Conservation (phyloP, 768 basidiomycete species). For the Mycena galopus region DNA sequence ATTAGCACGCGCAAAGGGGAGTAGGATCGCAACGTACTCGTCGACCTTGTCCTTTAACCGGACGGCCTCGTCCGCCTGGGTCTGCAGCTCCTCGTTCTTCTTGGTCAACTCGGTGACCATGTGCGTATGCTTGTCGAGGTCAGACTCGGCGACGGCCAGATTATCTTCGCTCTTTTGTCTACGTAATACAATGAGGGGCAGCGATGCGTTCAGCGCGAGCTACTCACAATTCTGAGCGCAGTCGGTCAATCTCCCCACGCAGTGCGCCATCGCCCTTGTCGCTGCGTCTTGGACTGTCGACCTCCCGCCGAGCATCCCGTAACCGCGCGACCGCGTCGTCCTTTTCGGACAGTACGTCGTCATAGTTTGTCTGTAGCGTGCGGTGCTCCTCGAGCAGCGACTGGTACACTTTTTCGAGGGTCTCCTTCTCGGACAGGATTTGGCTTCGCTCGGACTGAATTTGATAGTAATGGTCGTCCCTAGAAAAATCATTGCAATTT, state of each 20-base stretch:
- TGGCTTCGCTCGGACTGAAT: constrained; percentile 86
- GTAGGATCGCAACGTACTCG: constrained; percentile 69
- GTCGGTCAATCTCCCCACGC: constrained; percentile 84
- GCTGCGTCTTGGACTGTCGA: constrained; percentile 66
- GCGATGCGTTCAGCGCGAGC: constrained; percentile 6
- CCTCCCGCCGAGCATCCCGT: constrained; percentile 70
- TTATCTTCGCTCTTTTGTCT: constrained; percentile 97
- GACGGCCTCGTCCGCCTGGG: constrained; percentile 79
- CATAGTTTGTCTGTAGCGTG: constrained; percentile 77
- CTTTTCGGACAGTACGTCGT: constrained; percentile 83
- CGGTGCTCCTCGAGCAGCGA: constrained; percentile 82
- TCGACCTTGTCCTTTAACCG: constrained; percentile 94
- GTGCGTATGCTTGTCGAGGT: constrained; percentile 83
- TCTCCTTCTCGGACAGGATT: constrained; percentile 87
- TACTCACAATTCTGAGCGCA: constrained; percentile 88
- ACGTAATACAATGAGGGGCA: constrained; percentile 46
- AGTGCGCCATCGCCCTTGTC: constrained; percentile 84
- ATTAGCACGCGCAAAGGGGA: constrained; percentile 2
- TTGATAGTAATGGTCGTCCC: constrained; percentile 91
- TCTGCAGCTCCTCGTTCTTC: constrained; percentile 86
- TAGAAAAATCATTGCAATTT: constrained; percentile 43
- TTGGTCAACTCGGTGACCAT: constrained; percentile 80
- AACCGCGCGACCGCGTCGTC: constrained; percentile 78
- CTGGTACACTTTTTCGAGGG: constrained; percentile 86
- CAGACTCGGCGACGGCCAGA: constrained; percentile 83